Conservation (phyloP, 441 rosid species). For the Pelargonium myrrhifolium region DNA sequence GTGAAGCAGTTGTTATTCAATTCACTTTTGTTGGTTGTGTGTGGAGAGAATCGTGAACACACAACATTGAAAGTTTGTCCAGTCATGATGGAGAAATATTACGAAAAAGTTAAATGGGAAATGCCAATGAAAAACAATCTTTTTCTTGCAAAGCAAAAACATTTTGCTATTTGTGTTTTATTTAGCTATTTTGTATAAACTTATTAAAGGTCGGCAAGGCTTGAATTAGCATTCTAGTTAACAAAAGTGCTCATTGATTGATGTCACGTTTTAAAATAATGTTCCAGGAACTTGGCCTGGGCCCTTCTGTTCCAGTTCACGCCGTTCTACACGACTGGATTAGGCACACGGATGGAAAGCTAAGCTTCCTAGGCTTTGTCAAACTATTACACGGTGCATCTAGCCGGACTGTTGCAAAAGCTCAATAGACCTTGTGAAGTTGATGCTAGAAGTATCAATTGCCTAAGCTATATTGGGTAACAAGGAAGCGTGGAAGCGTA, state of each 20-base stretch:
- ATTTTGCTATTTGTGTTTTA: too few relatives aligned
- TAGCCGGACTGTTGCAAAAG: conserved; percentile 42
- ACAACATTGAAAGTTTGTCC: too few relatives aligned
- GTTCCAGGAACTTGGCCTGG: conserved; percentile 86
- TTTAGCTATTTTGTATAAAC: too few relatives aligned
- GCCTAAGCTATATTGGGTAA: too few relatives aligned
- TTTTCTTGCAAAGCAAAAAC: too few relatives aligned
- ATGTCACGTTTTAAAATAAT: not conserved
- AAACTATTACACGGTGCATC: conserved; percentile 74
- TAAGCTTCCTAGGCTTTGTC: conserved; percentile 84
- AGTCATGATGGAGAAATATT: too few relatives aligned
- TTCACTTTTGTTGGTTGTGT: too few relatives aligned
- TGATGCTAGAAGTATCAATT: not conserved
- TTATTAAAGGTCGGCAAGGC: not conserved
- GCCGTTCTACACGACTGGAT: conserved; percentile 86
- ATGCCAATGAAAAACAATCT: too few relatives aligned
- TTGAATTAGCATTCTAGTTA: not conserved
- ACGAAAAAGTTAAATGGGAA: too few relatives aligned
- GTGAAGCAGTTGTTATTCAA: too few relatives aligned
- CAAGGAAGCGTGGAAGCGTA: too few relatives aligned
- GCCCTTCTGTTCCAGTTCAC: conserved; percentile 78
- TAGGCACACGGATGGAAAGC: conserved; percentile 81
- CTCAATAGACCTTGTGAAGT: conserved; percentile 18
- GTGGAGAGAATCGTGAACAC: too few relatives aligned
- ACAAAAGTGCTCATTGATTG: not conserved